Percentiles rank a stretch among this genome's conserved stretches.
Evolutionary conservation across 2,329 filamentous ascomycete species (phyloP).

Genomic region (Colletotrichum acutatum): DNA sequence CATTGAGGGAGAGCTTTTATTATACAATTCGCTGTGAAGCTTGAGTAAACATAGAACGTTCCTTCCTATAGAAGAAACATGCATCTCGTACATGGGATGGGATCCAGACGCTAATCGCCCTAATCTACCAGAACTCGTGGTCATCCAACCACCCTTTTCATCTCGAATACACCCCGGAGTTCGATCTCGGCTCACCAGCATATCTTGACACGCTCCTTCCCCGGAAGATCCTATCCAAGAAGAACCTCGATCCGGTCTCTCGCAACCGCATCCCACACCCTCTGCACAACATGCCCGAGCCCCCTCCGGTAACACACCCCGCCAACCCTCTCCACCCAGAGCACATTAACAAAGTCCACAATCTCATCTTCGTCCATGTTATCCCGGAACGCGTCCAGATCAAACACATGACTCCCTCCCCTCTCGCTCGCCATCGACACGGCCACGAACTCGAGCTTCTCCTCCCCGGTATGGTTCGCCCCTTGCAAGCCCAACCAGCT

Average conservation of each 20-base stretch:
- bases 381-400: constrained; percentile 52
- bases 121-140: neutral
- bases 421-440: constrained; percentile 54
- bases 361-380: constrained; percentile 53
- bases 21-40: constrained; percentile 9
- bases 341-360: constrained; percentile 58
- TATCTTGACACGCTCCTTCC: neutral
- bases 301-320: constrained; percentile 54
- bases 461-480: constrained; percentile 58
- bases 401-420: constrained; percentile 38
- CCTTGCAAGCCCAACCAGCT: constrained; percentile 57
- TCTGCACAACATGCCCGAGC: constrained; percentile 54
- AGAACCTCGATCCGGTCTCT: constrained; percentile 53
- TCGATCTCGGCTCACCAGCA: neutral
- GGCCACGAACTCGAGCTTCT: constrained; percentile 54
- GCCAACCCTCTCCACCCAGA: constrained; percentile 58
- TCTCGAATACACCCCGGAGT: neutral
- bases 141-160: neutral
- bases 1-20: neutral
- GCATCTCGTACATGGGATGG: neutral
- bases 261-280: constrained; percentile 53
- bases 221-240: constrained; percentile 51
- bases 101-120: neutral
- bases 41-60: neutral
- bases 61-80: neutral